These are phyloP conservation scores for Pythium scleroteichum DNA, from an alignment of 352 stramenopile species.

Conservation along the genomic window DNA sequence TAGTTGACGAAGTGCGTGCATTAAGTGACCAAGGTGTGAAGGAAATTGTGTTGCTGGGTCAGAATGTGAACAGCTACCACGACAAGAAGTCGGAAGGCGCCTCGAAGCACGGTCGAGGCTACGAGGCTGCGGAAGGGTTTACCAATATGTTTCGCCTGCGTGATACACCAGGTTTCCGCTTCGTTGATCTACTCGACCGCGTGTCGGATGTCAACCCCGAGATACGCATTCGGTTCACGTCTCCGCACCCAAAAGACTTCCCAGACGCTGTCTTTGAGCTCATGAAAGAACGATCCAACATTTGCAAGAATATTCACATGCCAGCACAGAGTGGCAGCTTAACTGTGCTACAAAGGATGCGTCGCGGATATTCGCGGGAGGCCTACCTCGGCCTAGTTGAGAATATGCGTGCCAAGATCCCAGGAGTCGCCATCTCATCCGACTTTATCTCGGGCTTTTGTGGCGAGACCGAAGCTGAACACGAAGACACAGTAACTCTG, in stretches of 20 bases:
- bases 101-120: constrained; percentile 62
- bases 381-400: constrained; percentile 97
- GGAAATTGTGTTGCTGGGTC: constrained; percentile 98
- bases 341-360: constrained; percentile 90
- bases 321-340: constrained; percentile 96
- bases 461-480: constrained; percentile 97
- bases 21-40: constrained; percentile 93
- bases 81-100: constrained; percentile 88
- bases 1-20: constrained; percentile 93
- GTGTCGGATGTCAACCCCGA: constrained; percentile 94
- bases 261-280: constrained; percentile 91
- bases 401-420: constrained; percentile 85
- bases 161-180: constrained; percentile 92
- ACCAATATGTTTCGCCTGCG: constrained; percentile 92
- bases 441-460: constrained; percentile 99
- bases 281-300: constrained; percentile 91
- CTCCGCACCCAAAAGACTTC: constrained; percentile 99
- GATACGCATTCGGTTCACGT: constrained; percentile 99
- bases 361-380: constrained; percentile 95
- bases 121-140: constrained; percentile 92
- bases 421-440: constrained; percentile 88
- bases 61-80: constrained; percentile 99
- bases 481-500: constrained; percentile 91
- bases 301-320: constrained; percentile 98
- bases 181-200: constrained; percentile 96